Conservation (phyloP, 129 eudicot species). For the Scalesia atractyloides region DNA sequence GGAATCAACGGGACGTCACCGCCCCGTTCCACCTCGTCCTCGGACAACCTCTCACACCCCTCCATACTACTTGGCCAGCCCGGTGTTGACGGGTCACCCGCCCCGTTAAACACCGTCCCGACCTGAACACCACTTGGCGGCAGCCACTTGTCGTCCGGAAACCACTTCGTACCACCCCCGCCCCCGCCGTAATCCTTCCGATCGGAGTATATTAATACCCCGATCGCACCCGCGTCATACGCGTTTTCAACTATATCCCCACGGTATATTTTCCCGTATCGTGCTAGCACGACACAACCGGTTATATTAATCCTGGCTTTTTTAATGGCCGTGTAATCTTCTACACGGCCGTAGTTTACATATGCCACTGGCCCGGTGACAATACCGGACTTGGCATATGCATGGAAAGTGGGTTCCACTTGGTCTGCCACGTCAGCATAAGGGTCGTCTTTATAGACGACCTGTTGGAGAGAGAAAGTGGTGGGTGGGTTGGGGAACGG, state of each 20-base stretch:
- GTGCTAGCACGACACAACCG: slow-evolving; percentile 53
- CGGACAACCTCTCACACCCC: slow-evolving; percentile 64
- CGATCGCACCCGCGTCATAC: slow-evolving; percentile 59
- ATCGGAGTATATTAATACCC: slow-evolving; percentile 64
- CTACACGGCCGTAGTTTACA: slow-evolving; percentile 79
- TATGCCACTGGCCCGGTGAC: slow-evolving; percentile 62
- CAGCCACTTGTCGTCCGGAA: slow-evolving; percentile 82
- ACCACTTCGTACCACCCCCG: slow-evolving; percentile 52
- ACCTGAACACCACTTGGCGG: slow-evolving; percentile 95
- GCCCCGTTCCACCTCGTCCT: slow-evolving; percentile 59
- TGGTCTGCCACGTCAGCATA: slow-evolving; percentile 57
- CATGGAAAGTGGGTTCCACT: slow-evolving; percentile 76
- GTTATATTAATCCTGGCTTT: slow-evolving; percentile 49
- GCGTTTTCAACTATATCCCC: slow-evolving; percentile 80
- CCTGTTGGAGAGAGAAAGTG: slow-evolving; percentile 50
- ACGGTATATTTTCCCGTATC: slow-evolving; percentile 69
- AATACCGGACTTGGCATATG: slow-evolving; percentile 64
- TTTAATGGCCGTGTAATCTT: slow-evolving; percentile 46
- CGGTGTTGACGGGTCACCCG: slow-evolving; percentile 84
- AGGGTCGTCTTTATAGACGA: slow-evolving; percentile 57
- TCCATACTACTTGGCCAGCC: slow-evolving; percentile 74
- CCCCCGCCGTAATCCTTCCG: slow-evolving; percentile 81
- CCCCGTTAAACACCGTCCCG: slow-evolving; percentile 69
- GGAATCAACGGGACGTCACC: slow-evolving; percentile 83
- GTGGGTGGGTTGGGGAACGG: slow-evolving; percentile 38